Base-by-base conservation (phyloP, 2,329 filamentous ascomycete genomes). In the Hypoxylon rubiginosum region DNA sequence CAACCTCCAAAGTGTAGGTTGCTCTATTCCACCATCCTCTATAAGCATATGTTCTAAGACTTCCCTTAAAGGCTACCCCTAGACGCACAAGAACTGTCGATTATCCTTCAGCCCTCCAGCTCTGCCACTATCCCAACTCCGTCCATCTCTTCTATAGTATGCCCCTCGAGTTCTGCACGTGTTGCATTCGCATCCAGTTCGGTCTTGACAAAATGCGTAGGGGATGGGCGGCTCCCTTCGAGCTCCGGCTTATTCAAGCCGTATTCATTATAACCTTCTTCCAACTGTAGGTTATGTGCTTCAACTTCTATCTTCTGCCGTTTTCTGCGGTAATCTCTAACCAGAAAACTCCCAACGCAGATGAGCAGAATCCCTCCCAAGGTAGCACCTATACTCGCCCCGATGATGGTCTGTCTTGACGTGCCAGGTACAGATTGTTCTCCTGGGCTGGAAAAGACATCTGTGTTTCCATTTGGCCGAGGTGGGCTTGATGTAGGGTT, bases 161-260 rank as follows among this genome's bases (percentile, higher is more conserved):
- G n/a, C 34, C 48, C 55, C 24, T 58, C 32, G 13, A 58, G 54
- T 34, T 63, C 54, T 28, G 30, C 45, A 3, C 59, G 46, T 49
- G 46, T 57, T 51, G 36, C 48, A 9, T 52, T 52, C 10, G 59
- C 36, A 36, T 62, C 59, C 19, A 62, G 48, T 41, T 62, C 59
- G 9, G 11, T 10, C n/a, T 57, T 62, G 17, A 7, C 26, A 45
- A 46, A 56, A 5, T 5, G 11, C 17, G 17, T 30, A 19, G 28
- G 28, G 5, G 17, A 15, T 13, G 53, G 13, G 15, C 36, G 11
- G 15, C 53, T 57, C 8, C 59, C 59, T 21, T 62, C 52, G 24
- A 62, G 59, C 30, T 62, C 59, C 21, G 59, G 52, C 45, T 62
- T 62, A 9, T 13, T 19, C 24, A 13, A 8, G 26, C 52, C 46